phyloP scores from a whole-genome alignment of 1,284 basidiomycete species.

The Thecaphora thlaspeos region DNA sequence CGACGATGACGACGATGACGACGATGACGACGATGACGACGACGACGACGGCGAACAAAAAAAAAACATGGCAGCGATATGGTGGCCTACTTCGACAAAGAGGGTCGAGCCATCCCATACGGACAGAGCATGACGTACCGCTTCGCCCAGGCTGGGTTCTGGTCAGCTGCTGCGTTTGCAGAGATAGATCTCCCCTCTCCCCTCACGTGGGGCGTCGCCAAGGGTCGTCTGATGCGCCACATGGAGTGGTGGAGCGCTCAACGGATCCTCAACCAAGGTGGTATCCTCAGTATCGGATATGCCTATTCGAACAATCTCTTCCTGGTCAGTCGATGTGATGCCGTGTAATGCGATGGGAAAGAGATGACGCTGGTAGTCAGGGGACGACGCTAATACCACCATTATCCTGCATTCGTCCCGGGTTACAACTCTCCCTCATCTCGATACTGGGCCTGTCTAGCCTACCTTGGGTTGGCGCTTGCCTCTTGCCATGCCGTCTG shows the following conservation, averaged over 20 bases:
- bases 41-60: too few species aligned
- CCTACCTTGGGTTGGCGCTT: constrained; percentile 70
- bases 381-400: too few species aligned
- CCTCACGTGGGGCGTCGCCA: constrained; percentile 69
- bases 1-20: too few species aligned
- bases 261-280: constrained; percentile 63
- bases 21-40: too few species aligned
- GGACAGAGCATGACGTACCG: constrained; percentile 74
- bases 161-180: constrained; percentile 72
- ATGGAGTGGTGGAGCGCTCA: constrained; percentile 70
- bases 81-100: not conserved
- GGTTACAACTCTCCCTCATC: constrained; percentile 78
- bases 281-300: constrained; percentile 73
- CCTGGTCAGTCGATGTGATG: not conserved
- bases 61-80: not conserved
- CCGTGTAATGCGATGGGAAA: constrained; percentile 61
- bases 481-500: constrained; percentile 44
- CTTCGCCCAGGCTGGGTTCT: constrained; percentile 75
- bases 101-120: constrained; percentile 73
- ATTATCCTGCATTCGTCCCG: too few species aligned
- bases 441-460: constrained; percentile 80
- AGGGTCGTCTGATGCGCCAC: constrained; percentile 72
- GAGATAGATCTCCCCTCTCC: constrained; percentile 70
- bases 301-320: constrained; percentile 65
- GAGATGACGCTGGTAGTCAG: too few species aligned